A percentile compares a stretch with the other conserved stretches of the same genome.
phyloP scores from a whole-genome alignment of 129 eudicot genomes.

The Flaveria robusta region DNA sequence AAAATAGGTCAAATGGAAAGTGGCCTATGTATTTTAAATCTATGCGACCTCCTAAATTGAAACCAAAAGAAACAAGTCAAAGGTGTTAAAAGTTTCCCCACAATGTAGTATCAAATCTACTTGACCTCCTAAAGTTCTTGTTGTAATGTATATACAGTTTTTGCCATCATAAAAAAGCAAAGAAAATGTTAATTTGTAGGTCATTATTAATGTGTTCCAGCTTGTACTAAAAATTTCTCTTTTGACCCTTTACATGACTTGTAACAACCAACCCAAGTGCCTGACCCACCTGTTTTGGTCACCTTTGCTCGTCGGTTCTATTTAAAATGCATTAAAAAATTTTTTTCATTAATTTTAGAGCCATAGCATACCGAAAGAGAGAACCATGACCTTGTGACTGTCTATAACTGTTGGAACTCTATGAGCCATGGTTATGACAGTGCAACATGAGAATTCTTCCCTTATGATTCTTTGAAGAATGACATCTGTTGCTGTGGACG shows the following conservation, averaged over 20 bases:
- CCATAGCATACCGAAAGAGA: conserved; percentile 53
- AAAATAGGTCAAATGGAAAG: not conserved
- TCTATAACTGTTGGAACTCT: conserved; percentile 82
- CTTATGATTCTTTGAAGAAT: conserved; percentile 65
- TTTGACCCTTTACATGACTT: not conserved
- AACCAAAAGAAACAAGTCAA: no score
- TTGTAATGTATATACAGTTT: no score
- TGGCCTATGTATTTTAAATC: no score
- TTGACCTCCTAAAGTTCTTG: no score
- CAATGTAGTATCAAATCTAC: no score
- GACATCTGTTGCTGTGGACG: conserved; percentile 69
- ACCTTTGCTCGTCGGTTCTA: conserved; percentile 39
- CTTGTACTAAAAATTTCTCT: not conserved
- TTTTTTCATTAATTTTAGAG: not conserved
- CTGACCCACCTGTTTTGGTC: not conserved
- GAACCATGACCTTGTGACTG: conserved; percentile 79
- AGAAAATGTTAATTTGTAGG: not conserved
- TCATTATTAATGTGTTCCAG: not conserved
- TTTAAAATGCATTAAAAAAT: not conserved
- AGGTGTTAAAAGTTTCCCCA: no score
- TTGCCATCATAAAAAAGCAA: not conserved
- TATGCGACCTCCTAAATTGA: no score
- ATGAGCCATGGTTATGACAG: conserved; percentile 77
- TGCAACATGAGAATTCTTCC: conserved; percentile 57
- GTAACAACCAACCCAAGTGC: not conserved